Base-by-base conservation (phyloP, 192 early-diverging fungal genomes). In the Linnemannia exigua region DNA sequence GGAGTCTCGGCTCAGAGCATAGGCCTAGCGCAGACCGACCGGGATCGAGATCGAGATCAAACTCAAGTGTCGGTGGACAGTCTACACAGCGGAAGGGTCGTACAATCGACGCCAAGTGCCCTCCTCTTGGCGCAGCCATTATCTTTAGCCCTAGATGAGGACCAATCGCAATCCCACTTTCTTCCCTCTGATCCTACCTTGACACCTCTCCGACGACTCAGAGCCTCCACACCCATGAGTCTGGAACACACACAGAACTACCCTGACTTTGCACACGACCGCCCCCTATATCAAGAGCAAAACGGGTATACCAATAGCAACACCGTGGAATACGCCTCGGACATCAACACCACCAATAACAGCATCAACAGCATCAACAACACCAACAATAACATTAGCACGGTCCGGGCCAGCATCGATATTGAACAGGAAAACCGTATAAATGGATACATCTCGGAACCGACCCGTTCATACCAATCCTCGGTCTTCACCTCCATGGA, bases 81-180 rank as follows among this genome's bases (percentile, higher is more conserved):
- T n/a, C 17, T 41, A 25, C 22, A 41, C 20, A 70, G 68, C 37
- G 68, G 38, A 28, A 63, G 25, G 28, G 8, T 36, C 33, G 38
- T 19, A 36, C 0, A 46, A 72, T 36, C 71, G 9, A 44, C 9
- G 47, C 22, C 38, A 28, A 72, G 71, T 16, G 37, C 35, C 11
- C n/a, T 77, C 11, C 66, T 77, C 44, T 77, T 77, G 66, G 75
- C 75, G 15, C 75, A 77, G 25, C 51, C 58, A 25, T 31, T 63
- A 25, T 63, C 75, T 1, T 28, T 69, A 3, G 19, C 66, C 15
- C 20, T 77, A 16, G 66, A 77, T 47, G 66, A 69, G 8, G 25
- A 63, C 25, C 74, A 44, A 44, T 37, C 58, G 47, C 72, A 25
- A n/a, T n/a, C 7, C 12, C 47, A 72, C 46, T 72, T 72, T 54